Percentiles rank a stretch among this genome's conserved stretches.
phyloP scores from a whole-genome alignment of 2,329 filamentous ascomycete genomes.

The Aspergillus pseudoglaucus region DNA sequence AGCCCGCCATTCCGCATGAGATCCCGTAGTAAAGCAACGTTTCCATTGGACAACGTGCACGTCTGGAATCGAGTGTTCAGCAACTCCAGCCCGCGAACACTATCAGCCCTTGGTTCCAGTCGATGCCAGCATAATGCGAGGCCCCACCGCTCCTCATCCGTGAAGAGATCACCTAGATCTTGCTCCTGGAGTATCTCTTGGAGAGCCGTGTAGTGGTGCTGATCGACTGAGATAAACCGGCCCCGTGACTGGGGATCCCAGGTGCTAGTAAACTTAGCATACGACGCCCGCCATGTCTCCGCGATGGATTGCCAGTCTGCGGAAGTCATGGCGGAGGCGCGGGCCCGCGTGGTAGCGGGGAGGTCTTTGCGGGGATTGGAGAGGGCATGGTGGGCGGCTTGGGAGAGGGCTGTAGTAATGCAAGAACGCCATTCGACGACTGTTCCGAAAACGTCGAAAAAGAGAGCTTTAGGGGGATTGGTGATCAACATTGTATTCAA shows the following conservation, averaged over 20 bases:
- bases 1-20: conserved; percentile 54
- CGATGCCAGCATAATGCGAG: conserved; percentile 64
- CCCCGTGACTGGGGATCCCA: conserved; percentile 25
- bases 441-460: conserved; percentile 46
- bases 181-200: conserved; percentile 51
- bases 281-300: conserved; percentile 63
- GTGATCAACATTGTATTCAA: conserved; percentile 15
- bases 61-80: conserved; percentile 55
- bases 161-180: conserved; percentile 54
- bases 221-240: conserved; percentile 63
- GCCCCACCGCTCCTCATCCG: conserved; percentile 55
- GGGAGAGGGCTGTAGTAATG: conserved; percentile 54
- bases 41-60: conserved; percentile 69
- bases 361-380: conserved; percentile 42
- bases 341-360: conserved; percentile 41
- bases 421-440: conserved; percentile 71
- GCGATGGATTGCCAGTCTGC: conserved; percentile 60
- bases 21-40: conserved; percentile 59
- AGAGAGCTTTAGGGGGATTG: conserved; percentile 18
- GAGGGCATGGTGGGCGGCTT: conserved; percentile 45
- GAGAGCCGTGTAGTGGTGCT: conserved; percentile 62
- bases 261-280: conserved; percentile 53
- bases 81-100: conserved; percentile 47
- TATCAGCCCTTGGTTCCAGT: conserved; percentile 63
- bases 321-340: conserved; percentile 46